A percentile compares a stretch with the other conserved stretches of the same genome.
These are phyloP conservation scores for Phaeophleospora eucalypticola DNA, from an alignment of 2,329 filamentous ascomycete genomes.

Conservation along the genomic window DNA sequence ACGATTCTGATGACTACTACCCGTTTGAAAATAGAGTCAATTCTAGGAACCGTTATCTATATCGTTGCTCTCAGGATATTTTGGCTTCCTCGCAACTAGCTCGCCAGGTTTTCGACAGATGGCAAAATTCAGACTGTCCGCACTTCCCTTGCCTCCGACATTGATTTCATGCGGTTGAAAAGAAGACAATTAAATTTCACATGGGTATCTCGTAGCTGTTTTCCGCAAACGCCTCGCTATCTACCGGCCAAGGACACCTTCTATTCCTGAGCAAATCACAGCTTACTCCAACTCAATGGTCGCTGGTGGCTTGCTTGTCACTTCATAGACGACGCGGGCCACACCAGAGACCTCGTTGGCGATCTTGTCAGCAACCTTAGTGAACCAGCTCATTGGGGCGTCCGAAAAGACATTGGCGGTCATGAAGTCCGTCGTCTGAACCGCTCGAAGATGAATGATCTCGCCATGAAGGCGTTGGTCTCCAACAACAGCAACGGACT, in stretches of 20 bases:
- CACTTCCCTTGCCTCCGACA: no score
- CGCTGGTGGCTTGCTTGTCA: constrained; percentile 64
- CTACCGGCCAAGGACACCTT: no score
- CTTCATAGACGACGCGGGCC: constrained; percentile 66
- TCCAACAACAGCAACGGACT: constrained; percentile 64
- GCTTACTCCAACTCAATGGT: constrained; percentile 69
- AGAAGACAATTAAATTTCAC: background rate
- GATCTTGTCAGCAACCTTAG: constrained; percentile 62
- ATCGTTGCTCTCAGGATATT: no score
- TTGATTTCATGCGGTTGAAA: no score
- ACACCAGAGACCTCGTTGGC: constrained; percentile 73
- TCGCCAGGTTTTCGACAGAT: no score
- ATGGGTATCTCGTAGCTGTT: constrained; percentile 3
- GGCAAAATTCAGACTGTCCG: background rate
- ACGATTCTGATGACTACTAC: no score
- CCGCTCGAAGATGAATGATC: constrained; percentile 59
- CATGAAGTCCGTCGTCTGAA: constrained; percentile 68
- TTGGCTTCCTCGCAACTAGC: no score
- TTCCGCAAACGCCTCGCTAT: constrained; percentile 9
- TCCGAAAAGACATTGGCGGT: constrained; percentile 68
- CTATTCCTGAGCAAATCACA: no score
- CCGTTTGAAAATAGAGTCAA: no score
- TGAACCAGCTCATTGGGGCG: constrained; percentile 57
- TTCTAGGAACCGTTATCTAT: no score
- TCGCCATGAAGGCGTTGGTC: constrained; percentile 65